Base-by-base conservation (phyloP, 2,329 filamentous ascomycete genomes). In the Pseudogymnoascus sp. region DNA sequence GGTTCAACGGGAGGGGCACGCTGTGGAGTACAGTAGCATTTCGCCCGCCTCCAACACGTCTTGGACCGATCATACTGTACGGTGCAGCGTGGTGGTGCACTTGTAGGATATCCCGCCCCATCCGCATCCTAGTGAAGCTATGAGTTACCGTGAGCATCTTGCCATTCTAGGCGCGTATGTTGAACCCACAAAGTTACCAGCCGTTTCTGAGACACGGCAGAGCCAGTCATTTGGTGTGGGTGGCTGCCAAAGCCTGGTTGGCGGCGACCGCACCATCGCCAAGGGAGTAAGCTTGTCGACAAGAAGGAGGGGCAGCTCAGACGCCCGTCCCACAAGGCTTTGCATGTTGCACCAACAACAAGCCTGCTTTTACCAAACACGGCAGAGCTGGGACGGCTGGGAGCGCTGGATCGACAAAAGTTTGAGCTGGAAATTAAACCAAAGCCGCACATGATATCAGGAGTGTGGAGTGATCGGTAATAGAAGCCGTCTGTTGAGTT, bases 111-210 rank as follows among this genome's bases (percentile, higher is more conserved):
- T 45, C 26, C 21, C 21, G 28, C 15, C 39, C 39, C 39, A 26
- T 45, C 10, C 19, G 6, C 39, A 45, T 18, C 41, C 41, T 28
- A 15, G 41, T 15, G 41, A 52, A 52, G 23, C 41, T 52, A 23
- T 30, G 41, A 21, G 9, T 30, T 52, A 52, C 41, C 10, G 3
- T 10, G 41, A 26, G 10, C 23, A 28, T 30, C 41, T 28, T 52
- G 9, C 23, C 41, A 52, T 12, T 18, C 41, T 18, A 18, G 41
- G 23, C 41, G 41, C 41, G 41, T 18, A 52, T 18, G 23, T 30
- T 52, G 41, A 28, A 52, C 18, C 41, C 41, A 52, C 23, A 52
- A 52, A 52, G 41, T 52, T 52, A 52, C 41, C 41, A 52, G 41
- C 10, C 39, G 23, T 52, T 52, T 52, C 41, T 52, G 23, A 52